These are phyloP conservation scores for Saccharomyces hybrid DNA, from an alignment of 1,139 yeast species.

Conservation along the genomic window DNA sequence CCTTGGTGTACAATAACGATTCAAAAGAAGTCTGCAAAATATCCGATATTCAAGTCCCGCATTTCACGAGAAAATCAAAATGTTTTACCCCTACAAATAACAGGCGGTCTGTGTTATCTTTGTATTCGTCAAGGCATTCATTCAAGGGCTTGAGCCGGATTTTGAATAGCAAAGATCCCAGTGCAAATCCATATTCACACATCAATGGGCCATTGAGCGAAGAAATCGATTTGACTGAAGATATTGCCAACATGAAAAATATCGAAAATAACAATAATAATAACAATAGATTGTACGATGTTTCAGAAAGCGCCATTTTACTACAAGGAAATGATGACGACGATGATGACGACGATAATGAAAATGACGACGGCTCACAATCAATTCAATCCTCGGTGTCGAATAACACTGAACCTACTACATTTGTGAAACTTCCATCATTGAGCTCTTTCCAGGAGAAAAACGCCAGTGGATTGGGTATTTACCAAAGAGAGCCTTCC, in stretches of 20 bases:
- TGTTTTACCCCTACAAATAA: slow-evolving; percentile 54
- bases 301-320: neutral
- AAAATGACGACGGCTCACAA: no score
- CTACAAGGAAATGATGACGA: neutral
- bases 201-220: slow-evolving; percentile 5
- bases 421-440: neutral
- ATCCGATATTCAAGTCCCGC: slow-evolving; percentile 58
- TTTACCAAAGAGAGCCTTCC: neutral
- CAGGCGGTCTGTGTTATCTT: slow-evolving; percentile 59
- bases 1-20: slow-evolving; percentile 1
- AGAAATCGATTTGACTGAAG: neutral
- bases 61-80: slow-evolving; percentile 60
- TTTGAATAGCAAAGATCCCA: slow-evolving; percentile 33
- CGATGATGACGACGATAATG: no score
- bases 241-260: neutral
- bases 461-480: neutral
- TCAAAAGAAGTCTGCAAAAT: slow-evolving; percentile 32
- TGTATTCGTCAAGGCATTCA: slow-evolving; percentile 61
- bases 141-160: slow-evolving; percentile 53
- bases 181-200: slow-evolving; percentile 3
- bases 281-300: neutral
- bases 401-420: neutral
- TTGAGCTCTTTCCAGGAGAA: neutral
- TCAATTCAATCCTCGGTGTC: neutral
- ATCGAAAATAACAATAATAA: neutral